Base-by-base conservation (phyloP, 2,329 filamentous ascomycete species). In the Colletotrichum lindemuthianum region DNA sequence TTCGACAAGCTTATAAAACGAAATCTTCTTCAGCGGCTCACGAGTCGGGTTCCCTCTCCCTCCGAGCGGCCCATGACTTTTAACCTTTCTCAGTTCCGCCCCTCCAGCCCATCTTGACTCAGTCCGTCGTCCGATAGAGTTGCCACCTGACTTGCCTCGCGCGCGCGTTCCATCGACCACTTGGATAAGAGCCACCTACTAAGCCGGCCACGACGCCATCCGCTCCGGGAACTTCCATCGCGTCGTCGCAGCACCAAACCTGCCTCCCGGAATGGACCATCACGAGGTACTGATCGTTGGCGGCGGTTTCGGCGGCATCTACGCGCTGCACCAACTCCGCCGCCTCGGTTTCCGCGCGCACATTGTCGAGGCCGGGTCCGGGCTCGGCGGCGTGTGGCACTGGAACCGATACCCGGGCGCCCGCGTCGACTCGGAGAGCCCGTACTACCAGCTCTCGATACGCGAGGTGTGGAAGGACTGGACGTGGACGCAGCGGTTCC, bases 361-460 rank as follows among this genome's bases (percentile, higher is more conserved):
- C 51, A 60, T 79, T 0, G 71, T 81, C 37, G 81, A 82, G 47
- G 71, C 73, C 0, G 80, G 74, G 3, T 43, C 63, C 6, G 74
- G 71, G 34, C 70, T 78, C 10, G 81, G 80, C 5, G 80, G 81
- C 8, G 75, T 78, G 8, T 83, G 81, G 81, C 74, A 77, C 59
- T 80, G 75, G 74, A 81, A 82, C 67, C 68, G 72, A 1, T 82
- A 81, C 50, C 80, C 80, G 1, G 80, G 79, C 0, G 77, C 78
- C 2, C 72, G 78, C 3, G 78, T 81, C 15, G 80, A 83, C 53
- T 74, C 72, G 2, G 71, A 74, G 55, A 54, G 59, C 8, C 72
- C 74, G 6, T 72, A 74, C 10, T 80, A 79, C 73, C 73, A 79
- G 54, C 72, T 79, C 58, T 73, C 70, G 2, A 43, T 75, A 8